Base-by-base conservation (phyloP, 495 filamentous ascomycete species). In the Hypoxylon fuscum region DNA sequence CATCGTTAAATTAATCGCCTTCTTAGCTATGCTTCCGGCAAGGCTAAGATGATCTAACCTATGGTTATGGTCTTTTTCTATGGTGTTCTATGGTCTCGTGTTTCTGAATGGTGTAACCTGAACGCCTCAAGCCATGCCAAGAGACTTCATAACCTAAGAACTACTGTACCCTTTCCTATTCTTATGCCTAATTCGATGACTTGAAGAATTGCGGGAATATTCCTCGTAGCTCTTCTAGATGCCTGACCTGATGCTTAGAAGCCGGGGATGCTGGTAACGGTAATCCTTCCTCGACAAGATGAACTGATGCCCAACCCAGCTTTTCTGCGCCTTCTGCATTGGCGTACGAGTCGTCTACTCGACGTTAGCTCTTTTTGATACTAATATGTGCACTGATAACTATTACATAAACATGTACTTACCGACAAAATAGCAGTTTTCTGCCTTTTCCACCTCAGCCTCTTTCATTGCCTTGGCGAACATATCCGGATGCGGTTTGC, bases 341-440 rank as follows among this genome's bases (percentile, higher is more conserved):
- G 31, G 84, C 64, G 50, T 84, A 82, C 0, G 91, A 95, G 68
- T 97, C 93, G 71, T 97, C 93, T 96, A 53, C 6, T 23, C 10
- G 14, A 34, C 17, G 53, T 73, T 46, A 75, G 56, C 11, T 46
- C 35, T 38, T 1, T 8, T 27, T 1, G 11, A 38, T 38, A 15
- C n/a, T 5, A 11, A 38, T 38, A n/a, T 35, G 12, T n/a, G n/a
- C n/a, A n/a, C n/a, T n/a, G n/a, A n/a, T n/a, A n/a, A n/a, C n/a
- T n/a, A n/a, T n/a, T n/a, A n/a, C n/a, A n/a, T n/a, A n/a, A n/a
- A n/a, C n/a, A n/a, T n/a, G n/a, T n/a, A 64, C 88, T 64, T 79
- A 92, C 91, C 91, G 62, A 97, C 91, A 74, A 97, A 97, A 62
- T 86, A 96, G 73, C 92, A 96, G 35, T 87, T 76, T 42, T 86